Evolutionary conservation across 164 flowering plant species (phyloP).

Genomic region (Malania oleifera): DNA sequence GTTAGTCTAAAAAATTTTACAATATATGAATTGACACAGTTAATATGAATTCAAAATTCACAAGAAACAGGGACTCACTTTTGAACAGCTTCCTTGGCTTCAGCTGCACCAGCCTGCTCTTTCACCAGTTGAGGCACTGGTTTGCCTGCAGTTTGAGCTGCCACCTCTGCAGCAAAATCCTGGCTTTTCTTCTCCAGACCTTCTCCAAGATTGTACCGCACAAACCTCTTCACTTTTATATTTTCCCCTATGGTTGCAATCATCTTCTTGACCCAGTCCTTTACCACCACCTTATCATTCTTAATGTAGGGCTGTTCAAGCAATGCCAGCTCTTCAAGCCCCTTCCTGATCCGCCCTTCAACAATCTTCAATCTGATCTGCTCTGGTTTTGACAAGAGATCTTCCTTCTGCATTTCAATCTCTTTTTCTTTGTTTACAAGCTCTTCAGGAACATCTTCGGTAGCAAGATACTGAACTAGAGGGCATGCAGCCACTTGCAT

Average conservation of each 20-base stretch:
- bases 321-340: conserved; percentile 83
- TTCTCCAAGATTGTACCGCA: conserved; percentile 86
- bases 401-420: conserved; percentile 95
- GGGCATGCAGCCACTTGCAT: conserved; percentile 99
- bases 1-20: too few relatives aligned
- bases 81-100: conserved; percentile 48
- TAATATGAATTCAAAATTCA: not conserved
- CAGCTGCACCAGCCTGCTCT: conserved; percentile 43
- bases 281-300: conserved; percentile 76
- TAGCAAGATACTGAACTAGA: conserved; percentile 69
- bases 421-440: conserved; percentile 75
- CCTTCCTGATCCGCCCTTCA: conserved; percentile 73
- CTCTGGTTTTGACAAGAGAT: conserved; percentile 83
- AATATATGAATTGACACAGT: not conserved
- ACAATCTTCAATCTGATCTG: conserved; percentile 80
- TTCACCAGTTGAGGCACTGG: conserved; percentile 32
- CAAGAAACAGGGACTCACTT: conserved; percentile 46
- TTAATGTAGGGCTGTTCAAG: conserved; percentile 94
- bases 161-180: conserved; percentile 99
- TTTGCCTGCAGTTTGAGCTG: conserved; percentile 91
- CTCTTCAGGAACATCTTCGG: conserved; percentile 80
- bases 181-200: conserved; percentile 93
- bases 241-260: conserved; percentile 97
- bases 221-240: conserved; percentile 87
- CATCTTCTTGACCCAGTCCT: conserved; percentile 88